phyloP scores from a whole-genome alignment of 495 filamentous ascomycete species.

The Neurospora tetrasperma region DNA sequence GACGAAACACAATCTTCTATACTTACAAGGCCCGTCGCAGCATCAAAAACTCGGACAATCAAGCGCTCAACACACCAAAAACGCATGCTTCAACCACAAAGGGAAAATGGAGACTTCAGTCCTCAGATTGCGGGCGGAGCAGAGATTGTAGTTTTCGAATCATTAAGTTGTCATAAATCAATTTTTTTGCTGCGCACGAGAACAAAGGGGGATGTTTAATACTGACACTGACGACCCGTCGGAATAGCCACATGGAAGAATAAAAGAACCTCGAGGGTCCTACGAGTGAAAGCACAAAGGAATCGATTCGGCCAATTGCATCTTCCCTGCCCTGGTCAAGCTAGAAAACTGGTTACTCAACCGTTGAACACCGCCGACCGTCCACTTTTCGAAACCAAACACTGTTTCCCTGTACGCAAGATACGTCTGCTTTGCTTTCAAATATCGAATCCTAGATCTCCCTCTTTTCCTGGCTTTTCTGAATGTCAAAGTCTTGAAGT shows the following conservation, averaged over 20 bases:
- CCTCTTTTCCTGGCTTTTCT: neutral
- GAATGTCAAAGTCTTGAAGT: neutral
- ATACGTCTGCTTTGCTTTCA: neutral
- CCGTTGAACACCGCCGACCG: neutral
- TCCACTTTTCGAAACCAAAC: neutral
- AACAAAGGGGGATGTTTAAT: neutral
- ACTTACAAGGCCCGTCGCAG: neutral
- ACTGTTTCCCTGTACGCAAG: neutral
- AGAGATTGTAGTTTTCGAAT: neutral
- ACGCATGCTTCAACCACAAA: neutral
- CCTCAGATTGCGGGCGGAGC: neutral
- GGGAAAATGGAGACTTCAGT: neutral
- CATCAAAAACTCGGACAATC: neutral
- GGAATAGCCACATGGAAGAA: neutral
- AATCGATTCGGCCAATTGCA: neutral
- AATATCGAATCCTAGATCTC: neutral
- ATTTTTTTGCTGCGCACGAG: neutral
- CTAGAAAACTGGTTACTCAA: neutral
- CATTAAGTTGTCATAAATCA: neutral
- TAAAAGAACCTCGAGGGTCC: neutral
- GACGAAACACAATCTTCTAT: neutral
- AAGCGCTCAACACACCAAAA: neutral
- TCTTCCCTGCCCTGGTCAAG: neutral
- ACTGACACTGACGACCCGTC: neutral
- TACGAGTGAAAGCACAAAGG: neutral